Evolutionary conservation across 441 rosid species (phyloP), one percentile per base, ranked within the genome.

Genomic region (Cnidoscolus chayamansa): DNA sequence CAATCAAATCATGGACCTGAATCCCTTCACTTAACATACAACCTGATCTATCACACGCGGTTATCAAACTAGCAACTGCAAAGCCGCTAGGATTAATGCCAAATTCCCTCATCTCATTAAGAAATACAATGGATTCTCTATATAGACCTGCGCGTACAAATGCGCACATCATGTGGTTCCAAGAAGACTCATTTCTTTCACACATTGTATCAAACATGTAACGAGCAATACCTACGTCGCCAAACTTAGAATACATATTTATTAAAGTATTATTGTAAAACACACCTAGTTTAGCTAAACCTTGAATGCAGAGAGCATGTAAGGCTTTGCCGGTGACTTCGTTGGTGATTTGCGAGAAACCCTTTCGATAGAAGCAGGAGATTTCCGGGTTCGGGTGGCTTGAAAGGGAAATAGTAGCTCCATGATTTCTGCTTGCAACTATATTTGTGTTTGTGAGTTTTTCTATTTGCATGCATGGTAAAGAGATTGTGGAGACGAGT

Each of bases 131-230:
- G 1, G 86, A 85, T 56, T 89, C 84, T 19, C 73, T 15, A 72
- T 86, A 87, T 57, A 72, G 65, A 17, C 90, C 84, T 59, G 78
- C 82, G 10, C 84, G 86, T 62, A 90, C 94, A 75, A 85, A 68
- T 10, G 92, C 95, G 13, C 97, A 87, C 80, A 89, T 81, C 88
- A 89, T 77, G 45, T 87, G 91, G 81, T 92, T 93, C 97, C 98
- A 93, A 55, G 98, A 86, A 74, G 86, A 82, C 53, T 83, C 87
- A 57, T 86, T 89, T 80, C 84, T 87, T 32, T 83, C 84, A 69
- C 71, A 55, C 94, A 86, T 90, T 81, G 72, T 70, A 80, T 88
- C 98, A 77, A 92, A 90, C 91, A 90, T 79, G 76, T 86, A 69
- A 61, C 87, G 89, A 30, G 97, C 91, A 47, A 40, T 58, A 50